Evolutionary conservation across 495 filamentous ascomycete genomes (phyloP).

Genomic region (Xylaria flabelliformis): DNA sequence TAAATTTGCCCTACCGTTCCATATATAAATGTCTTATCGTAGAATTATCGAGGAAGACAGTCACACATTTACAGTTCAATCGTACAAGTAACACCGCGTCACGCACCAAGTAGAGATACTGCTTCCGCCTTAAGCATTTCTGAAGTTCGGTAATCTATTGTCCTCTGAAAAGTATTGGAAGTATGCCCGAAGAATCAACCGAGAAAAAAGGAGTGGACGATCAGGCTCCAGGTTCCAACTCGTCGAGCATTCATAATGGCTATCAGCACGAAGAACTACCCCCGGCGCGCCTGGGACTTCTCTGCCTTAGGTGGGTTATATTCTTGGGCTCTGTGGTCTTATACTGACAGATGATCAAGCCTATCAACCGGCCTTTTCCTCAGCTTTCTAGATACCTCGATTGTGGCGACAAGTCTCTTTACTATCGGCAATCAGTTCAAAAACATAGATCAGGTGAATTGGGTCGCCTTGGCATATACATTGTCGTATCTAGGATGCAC

Average conservation of each 20-base stretch:
- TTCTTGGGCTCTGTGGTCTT: neutral
- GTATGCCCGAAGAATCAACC: conserved; percentile 9
- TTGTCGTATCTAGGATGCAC: conserved; percentile 53
- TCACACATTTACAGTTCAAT: neutral
- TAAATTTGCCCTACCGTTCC: neutral
- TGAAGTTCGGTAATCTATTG: neutral
- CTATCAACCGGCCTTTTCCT: conserved; percentile 44
- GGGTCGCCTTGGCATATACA: conserved; percentile 55
- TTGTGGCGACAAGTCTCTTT: conserved; percentile 54
- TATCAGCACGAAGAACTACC: conserved; percentile 30
- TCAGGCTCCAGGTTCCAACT: conserved; percentile 22
- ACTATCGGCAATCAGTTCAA: conserved; percentile 51
- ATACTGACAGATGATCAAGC: conserved; percentile 30
- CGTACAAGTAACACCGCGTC: conserved; percentile 2
- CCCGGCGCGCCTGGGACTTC: conserved; percentile 29
- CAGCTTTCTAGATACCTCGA: conserved; percentile 52
- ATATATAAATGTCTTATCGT: conserved; percentile 17
- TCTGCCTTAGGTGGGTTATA: conserved; percentile 34
- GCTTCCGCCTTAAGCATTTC: neutral
- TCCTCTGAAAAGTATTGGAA: neutral
- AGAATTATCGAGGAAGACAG: neutral
- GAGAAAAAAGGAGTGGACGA: neutral
- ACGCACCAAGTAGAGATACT: conserved; percentile 1
- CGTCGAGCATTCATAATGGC: conserved; percentile 24
- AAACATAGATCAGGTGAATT: conserved; percentile 46